phyloP scores from a whole-genome alignment of 805 yeast genomes.

The Limtongia smithiae region DNA sequence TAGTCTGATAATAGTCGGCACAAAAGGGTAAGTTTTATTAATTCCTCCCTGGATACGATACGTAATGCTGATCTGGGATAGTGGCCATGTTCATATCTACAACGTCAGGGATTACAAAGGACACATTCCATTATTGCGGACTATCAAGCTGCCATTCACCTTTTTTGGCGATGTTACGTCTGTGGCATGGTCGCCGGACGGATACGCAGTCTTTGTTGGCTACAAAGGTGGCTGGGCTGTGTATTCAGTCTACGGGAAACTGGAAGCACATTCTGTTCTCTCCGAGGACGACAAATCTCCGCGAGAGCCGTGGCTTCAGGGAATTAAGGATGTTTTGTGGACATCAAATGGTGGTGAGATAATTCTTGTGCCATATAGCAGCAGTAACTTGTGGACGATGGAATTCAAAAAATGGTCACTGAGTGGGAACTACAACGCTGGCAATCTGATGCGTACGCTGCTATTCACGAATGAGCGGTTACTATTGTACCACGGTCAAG shows the following conservation, averaged over 20 bases:
- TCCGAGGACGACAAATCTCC: constrained; percentile 23
- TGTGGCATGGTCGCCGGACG: constrained; percentile 41
- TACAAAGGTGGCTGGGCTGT: constrained; percentile 47
- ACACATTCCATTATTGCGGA: constrained; percentile 35
- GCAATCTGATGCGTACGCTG: constrained; percentile 44
- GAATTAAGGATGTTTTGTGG: constrained; percentile 37
- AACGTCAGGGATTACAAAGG: constrained; percentile 41
- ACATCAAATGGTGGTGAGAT: constrained; percentile 40
- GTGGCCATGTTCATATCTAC: constrained; percentile 40
- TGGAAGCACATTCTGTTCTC: constrained; percentile 42
- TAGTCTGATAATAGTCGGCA: no score
- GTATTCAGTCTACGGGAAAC: constrained; percentile 48
- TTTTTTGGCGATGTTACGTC: constrained; percentile 31
- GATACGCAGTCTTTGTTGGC: constrained; percentile 37
- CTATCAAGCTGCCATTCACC: constrained; percentile 33
- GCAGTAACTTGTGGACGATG: constrained; percentile 27
- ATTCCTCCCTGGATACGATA: not conserved
- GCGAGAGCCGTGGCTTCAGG: constrained; percentile 25
- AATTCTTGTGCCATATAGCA: constrained; percentile 33
- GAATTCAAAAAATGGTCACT: constrained; percentile 37
- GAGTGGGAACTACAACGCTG: constrained; percentile 21
- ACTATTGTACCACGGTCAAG: constrained; percentile 47
- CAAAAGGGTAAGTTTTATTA: no score
- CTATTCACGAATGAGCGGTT: constrained; percentile 43
- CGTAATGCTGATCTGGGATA: not conserved